Base-by-base conservation (phyloP, 2,329 filamentous ascomycete genomes). In the Paracoccidioides lutzii region DNA sequence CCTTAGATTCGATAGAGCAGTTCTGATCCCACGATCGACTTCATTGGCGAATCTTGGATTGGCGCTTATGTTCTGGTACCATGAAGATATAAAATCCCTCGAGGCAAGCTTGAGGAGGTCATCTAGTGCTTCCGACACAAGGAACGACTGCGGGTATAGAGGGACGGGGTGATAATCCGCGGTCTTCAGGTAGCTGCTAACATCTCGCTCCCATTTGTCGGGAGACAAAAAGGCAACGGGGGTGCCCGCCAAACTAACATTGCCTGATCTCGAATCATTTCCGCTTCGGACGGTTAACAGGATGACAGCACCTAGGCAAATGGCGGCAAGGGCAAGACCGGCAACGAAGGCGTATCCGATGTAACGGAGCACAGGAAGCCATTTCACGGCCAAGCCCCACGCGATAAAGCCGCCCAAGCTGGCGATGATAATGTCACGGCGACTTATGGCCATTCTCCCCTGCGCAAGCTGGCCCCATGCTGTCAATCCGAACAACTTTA, bases 1-100 rank as follows among this genome's bases (percentile, higher is more conserved):
- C 57, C 82, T 80, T 59, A 97, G 74, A 63, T 80, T 82, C 51
- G 77, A 75, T 59, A 97, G 72, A 10, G 87, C 88, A 58, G 80
- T 74, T 48, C 93, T 83, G 60, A 96, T 81, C 4, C 83, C 80
- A 61, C 80, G 83, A 70, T 98, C 91, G 57, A 97, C 85, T 71
- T 95, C 86, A 68, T 95, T 86, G 56, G 85, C 77, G 64, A 98
- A 98, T 0, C 81, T 79, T 1, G 85, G 82, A 64, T 85, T 89
- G 59, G 78, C 79, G 73, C 88, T 95, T 66, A 98, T 96, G 65
- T 83, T 81, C 37, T 78, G 79, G 70, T 96, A 97, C 93, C 93
- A 98, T 49, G 84, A 85, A 57, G 80, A 81, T 56, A 98, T 82
- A 67, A 95, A 96, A 68, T 96, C 89, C 60, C 87, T 81, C 60